Percentiles rank a stretch among this genome's conserved stretches.
Conservation (phyloP, 805 yeast genomes). For the Sugiyamaella mastotermitis region DNA sequence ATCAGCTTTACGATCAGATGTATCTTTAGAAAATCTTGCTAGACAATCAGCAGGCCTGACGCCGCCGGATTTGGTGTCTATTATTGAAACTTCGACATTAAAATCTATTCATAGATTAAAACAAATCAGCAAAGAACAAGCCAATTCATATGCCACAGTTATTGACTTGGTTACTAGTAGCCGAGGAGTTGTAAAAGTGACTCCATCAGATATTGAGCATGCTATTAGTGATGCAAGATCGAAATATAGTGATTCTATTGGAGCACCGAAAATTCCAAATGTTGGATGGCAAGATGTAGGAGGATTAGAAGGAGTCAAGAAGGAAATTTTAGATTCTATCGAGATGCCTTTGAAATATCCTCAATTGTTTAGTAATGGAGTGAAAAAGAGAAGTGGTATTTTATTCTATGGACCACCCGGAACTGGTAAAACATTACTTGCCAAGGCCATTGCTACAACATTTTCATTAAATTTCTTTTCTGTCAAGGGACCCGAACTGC, state of each 20-base stretch:
- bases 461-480: constrained; percentile 91
- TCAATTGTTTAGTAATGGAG: constrained; percentile 77
- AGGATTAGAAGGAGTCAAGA: constrained; percentile 84
- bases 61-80: constrained; percentile 71
- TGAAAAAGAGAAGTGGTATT: constrained; percentile 91
- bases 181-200: constrained; percentile 49
- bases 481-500: constrained; percentile 93
- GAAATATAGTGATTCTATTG: constrained; percentile 88
- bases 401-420: constrained; percentile 98
- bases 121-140: constrained; percentile 23
- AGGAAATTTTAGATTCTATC: constrained; percentile 89
- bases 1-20: constrained; percentile 39
- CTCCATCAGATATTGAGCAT: constrained; percentile 55
- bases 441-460: constrained; percentile 95
- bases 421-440: constrained; percentile 91
- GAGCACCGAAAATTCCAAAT: constrained; percentile 93
- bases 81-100: constrained; percentile 58
- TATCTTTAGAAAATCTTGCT: constrained; percentile 54
- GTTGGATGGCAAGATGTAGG: constrained; percentile 98
- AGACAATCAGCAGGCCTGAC: constrained; percentile 90
- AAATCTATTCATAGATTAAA: constrained; percentile 47
- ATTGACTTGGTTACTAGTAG: constrained; percentile 40
- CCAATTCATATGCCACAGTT: constrained; percentile 15
- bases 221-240: constrained; percentile 78
- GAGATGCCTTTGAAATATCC: constrained; percentile 95